phyloP scores from a whole-genome alignment of 2,329 filamentous ascomycete genomes.

The Furcasterigmium furcatum region DNA sequence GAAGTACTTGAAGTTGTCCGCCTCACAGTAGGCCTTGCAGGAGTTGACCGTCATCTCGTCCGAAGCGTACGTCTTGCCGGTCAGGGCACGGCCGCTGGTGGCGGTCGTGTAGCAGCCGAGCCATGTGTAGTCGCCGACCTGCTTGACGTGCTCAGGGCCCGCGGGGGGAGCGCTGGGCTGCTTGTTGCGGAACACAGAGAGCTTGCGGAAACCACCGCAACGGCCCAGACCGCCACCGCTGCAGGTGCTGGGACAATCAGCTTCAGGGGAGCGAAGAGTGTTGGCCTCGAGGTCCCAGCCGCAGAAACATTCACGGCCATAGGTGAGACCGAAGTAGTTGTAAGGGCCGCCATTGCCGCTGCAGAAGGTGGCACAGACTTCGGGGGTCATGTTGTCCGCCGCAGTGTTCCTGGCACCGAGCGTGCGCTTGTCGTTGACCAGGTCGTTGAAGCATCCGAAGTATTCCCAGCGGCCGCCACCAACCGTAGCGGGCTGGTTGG shows the following conservation, averaged over 20 bases:
- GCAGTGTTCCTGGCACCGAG: conserved; percentile 9
- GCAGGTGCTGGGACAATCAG: conserved; percentile 14
- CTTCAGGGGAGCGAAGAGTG: conserved; percentile 10
- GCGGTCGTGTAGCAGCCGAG: conserved; percentile 17
- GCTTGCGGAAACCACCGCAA: conserved; percentile 14
- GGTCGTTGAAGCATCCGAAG: conserved; percentile 18
- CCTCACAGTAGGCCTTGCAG: conserved; percentile 18
- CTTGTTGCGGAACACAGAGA: conserved; percentile 18
- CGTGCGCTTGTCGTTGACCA: conserved; percentile 13
- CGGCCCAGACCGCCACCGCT: conserved; percentile 6
- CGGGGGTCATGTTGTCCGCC: conserved; percentile 16
- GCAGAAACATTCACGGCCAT: conserved; percentile 17
- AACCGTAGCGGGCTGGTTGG: conserved; percentile 6
- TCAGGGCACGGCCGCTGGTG: conserved; percentile 14
- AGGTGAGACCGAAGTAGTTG: conserved; percentile 18
- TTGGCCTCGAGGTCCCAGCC: conserved; percentile 13
- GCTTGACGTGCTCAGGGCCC: conserved; percentile 9
- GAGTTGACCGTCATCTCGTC: conserved; percentile 19
- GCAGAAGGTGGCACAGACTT: conserved; percentile 19
- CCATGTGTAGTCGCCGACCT: conserved; percentile 14
- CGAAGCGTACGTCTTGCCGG: conserved; percentile 8
- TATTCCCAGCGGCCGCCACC: conserved; percentile 14
- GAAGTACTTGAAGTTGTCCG: conserved; percentile 14
- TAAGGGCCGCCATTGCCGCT: conserved; percentile 12
- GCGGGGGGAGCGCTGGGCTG: conserved; percentile 10